phyloP scores from a whole-genome alignment of 192 early-diverging fungal genomes.

The Coemansia erecta region DNA sequence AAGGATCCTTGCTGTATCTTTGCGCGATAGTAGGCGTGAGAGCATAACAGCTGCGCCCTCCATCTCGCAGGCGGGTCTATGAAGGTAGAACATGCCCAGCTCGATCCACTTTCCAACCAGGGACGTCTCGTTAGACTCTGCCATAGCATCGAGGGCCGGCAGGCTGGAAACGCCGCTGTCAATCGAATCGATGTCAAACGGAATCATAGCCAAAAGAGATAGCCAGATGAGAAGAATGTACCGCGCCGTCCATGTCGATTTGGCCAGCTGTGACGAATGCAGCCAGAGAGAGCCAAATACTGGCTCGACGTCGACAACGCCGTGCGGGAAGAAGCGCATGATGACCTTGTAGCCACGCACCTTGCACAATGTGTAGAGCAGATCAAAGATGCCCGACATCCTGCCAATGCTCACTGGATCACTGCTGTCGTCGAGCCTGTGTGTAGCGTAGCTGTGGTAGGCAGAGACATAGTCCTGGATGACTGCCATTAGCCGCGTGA shows the following conservation, averaged over 20 bases:
- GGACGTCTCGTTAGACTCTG: conserved; percentile 12
- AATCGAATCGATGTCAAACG: conserved; percentile 87
- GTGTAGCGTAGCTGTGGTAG: conserved; percentile 16
- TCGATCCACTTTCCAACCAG: conserved; percentile 71
- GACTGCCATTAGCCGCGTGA: conserved; percentile 23
- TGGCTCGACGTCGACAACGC: conserved; percentile 86
- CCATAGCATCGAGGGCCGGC: conserved; percentile 6
- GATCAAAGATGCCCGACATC: conserved; percentile 30
- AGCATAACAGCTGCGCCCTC: conserved; percentile 83
- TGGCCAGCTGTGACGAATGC: conserved; percentile 5
- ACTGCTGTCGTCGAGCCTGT: neutral
- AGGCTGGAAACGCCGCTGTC: conserved; percentile 63
- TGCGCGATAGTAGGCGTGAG: conserved; percentile 78
- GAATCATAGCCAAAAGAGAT: conserved; percentile 92
- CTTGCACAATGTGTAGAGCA: conserved; percentile 76
- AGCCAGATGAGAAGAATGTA: conserved; percentile 89
- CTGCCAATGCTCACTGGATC: conserved; percentile 13
- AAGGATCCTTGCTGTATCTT: conserved; percentile 63
- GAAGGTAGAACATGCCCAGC: conserved; percentile 64
- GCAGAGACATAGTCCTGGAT: conserved; percentile 30
- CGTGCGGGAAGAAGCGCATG: conserved; percentile 88
- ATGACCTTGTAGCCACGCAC: conserved; percentile 89
- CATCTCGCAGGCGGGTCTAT: conserved; percentile 78
- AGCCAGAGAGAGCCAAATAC: conserved; percentile 67
- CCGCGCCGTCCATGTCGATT: conserved; percentile 69